Evolutionary conservation across 331 rosid genomes (phyloP), one percentile per base, ranked within the genome.

Genomic region (Ulmus americana): DNA sequence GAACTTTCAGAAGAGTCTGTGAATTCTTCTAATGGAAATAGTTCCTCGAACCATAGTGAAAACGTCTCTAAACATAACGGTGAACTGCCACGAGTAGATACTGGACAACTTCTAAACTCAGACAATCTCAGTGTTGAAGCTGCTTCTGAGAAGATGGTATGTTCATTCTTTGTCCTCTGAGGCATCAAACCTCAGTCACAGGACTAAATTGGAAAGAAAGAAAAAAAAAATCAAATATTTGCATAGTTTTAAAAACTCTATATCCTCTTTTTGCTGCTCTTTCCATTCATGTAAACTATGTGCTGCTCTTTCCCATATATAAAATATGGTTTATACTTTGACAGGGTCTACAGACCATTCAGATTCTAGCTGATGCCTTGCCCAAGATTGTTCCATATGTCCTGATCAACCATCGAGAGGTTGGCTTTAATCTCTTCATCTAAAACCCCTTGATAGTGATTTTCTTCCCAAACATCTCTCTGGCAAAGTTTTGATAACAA

Each of bases 351-450:
- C 91, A 82, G 72, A 84, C 97, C 66, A 80, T 94, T 77, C 99
- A 90, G 83, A 81, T 94, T 76, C 89, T 94, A 74, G 95, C 99
- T 60, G 97, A 87, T 59, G 88, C 97, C 73, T 81, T 94, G 79
- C 98, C 98, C 13, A 94, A 94, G 82, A 94, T 94, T 66, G 98
- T 94, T 77, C 98, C 98, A 41, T 94, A 87, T 67, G 98, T 94
- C 74, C 71, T 94, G 82, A 94, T 94, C 82, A 94, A 94, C 75
- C 98, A 94, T 76, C 95, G 98, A 1, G 98, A 94, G 98, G 97
- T 94, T 70, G 62, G 77, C 50, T 63, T 76, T 39, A 72, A 47
- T 60, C 61, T 48, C 16, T 20, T 11, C 49, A 1, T 28, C 10
- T 11, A 38, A 12, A 10, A 18, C 55, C 60, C 35, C 40, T 52